Base-by-base conservation (phyloP, 805 yeast genomes). In the Lipomyces kockii region DNA sequence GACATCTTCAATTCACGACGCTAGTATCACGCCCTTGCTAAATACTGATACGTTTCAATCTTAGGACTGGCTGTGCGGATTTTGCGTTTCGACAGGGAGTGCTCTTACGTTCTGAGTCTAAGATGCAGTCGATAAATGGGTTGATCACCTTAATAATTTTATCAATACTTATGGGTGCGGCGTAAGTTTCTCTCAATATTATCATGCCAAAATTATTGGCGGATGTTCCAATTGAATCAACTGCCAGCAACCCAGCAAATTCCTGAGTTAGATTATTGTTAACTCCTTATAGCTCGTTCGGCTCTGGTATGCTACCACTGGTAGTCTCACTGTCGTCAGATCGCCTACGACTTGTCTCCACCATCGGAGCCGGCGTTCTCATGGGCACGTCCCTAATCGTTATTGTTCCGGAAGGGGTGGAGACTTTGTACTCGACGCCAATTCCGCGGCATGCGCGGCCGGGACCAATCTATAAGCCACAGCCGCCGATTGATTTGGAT, bases 381-480 rank as follows among this genome's bases (percentile, higher is more conserved):
- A 78, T 88, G 5, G 87, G 91, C 4, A 84, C 91, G 0, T 82
- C 89, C 1, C 76, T 88, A 63, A 80, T 84, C 9, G 79, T 89
- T 20, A 84, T 89, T 32, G 81, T 89, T 22, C 92, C 92, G 0
- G 92, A 89, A 75, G 91, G 91, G 2, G 79, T 85, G 22, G 85
- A 83, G 68, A 81, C 83, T 4, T 71, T 83, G 55, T 79, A 77
- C 66, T 25, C 65, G 12, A 60, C 68, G 14, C 56, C 68, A 72
- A 65, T 17, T 66, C 63, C 35, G 58, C 56, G 61, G 34, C 68
- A 68, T 22, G n/a, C 39, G 22, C 29, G 37, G 35, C 65, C 70
- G 20, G 70, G 4, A 12, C 51, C 68, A 12, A 55, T 34, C n/a
- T 34, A 59, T 25, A 32, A 43, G 7, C 34, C 43, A 2, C n/a